Conservation (phyloP, 2,329 filamentous ascomycete genomes). For the Neofusicoccum sp. region DNA sequence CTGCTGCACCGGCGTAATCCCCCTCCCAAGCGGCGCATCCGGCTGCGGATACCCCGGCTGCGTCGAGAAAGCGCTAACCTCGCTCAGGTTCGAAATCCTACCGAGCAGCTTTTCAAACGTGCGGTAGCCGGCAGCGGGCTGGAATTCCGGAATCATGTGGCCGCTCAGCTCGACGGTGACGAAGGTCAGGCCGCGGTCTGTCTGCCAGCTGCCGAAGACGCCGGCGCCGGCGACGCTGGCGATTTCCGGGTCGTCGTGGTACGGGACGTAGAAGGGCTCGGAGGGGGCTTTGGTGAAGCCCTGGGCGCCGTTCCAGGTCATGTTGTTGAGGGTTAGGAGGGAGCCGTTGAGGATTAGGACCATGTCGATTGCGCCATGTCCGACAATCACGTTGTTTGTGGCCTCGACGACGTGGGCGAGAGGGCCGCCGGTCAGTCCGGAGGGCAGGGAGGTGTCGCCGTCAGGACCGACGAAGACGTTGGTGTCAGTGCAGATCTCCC, state of each 20-base stretch:
- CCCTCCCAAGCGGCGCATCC: not conserved
- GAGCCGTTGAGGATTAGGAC: slow-evolving; percentile 20
- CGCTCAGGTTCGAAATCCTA: not conserved
- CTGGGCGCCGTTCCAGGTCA: slow-evolving; percentile 22
- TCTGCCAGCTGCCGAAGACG: not conserved
- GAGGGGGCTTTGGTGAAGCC: slow-evolving; percentile 20
- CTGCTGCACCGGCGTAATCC: not conserved
- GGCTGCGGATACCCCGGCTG: slow-evolving; percentile 22
- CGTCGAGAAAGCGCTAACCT: not conserved
- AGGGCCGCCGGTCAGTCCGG: slow-evolving; percentile 20
- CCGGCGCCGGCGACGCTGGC: slow-evolving; percentile 3
- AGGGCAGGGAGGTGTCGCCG: slow-evolving; percentile 21
- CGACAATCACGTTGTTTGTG: slow-evolving; percentile 32
- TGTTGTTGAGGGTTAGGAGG: slow-evolving; percentile 21
- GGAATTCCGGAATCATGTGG: slow-evolving; percentile 4
- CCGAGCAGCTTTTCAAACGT: slow-evolving; percentile 11
- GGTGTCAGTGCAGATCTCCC: slow-evolving; percentile 27
- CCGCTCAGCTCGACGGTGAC: slow-evolving; percentile 1
- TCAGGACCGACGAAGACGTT: slow-evolving; percentile 24
- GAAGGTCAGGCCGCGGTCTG: slow-evolving; percentile 14
- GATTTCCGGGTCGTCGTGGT: not conserved
- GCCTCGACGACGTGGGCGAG: slow-evolving; percentile 31
- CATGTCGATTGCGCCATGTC: slow-evolving; percentile 20
- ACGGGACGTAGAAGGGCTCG: slow-evolving; percentile 17
- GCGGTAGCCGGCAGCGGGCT: not conserved